Evolutionary conservation across 306 rosid species (phyloP).

Genomic region (Pachyrhizus erosus): DNA sequence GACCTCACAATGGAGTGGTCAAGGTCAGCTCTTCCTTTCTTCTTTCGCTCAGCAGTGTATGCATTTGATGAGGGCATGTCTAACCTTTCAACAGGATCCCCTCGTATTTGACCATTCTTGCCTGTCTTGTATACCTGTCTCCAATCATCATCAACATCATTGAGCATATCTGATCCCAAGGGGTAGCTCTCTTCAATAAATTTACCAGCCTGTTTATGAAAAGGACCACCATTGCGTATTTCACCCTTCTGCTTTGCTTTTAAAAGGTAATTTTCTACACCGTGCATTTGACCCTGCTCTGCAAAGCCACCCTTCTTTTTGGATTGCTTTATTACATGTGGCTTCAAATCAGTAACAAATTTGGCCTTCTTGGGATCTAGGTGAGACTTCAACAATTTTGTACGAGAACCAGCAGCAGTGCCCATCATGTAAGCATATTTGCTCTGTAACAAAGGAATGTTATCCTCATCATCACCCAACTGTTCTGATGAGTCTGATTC

Average conservation of each 20-base stretch:
- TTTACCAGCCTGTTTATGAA: conserved; percentile 54
- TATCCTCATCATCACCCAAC: conserved; percentile 78
- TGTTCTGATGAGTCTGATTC: conserved; percentile 97
- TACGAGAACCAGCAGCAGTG: conserved; percentile 63
- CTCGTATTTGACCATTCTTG: conserved; percentile 63
- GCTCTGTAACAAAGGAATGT: conserved; percentile 75
- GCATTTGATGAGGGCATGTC: conserved; percentile 54
- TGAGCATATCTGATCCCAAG: conserved; percentile 52
- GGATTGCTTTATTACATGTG: conserved; percentile 52
- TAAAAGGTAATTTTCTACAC: conserved; percentile 58
- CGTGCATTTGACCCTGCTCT: conserved; percentile 57
- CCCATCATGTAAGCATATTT: conserved; percentile 71
- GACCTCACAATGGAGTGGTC: conserved; percentile 55
- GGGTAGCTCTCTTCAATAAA: conserved; percentile 60
- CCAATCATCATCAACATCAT: conserved; percentile 62
- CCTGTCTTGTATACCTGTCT: conserved; percentile 51
- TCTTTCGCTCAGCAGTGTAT: conserved; percentile 56
- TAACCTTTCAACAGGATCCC: conserved; percentile 58
- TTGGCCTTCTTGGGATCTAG: conserved; percentile 67
- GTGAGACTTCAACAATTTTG: conserved; percentile 59
- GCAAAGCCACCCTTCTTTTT: conserved; percentile 55
- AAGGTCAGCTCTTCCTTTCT: conserved; percentile 56
- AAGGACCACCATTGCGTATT: conserved; percentile 54
- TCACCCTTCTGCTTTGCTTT: conserved; percentile 81
- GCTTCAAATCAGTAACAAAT: conserved; percentile 59